Percentiles rank a stretch among this genome's conserved stretches.
These are phyloP conservation scores for Fraxinus sp. DNA, from an alignment of 305 asterid genomes.

Conservation along the genomic window DNA sequence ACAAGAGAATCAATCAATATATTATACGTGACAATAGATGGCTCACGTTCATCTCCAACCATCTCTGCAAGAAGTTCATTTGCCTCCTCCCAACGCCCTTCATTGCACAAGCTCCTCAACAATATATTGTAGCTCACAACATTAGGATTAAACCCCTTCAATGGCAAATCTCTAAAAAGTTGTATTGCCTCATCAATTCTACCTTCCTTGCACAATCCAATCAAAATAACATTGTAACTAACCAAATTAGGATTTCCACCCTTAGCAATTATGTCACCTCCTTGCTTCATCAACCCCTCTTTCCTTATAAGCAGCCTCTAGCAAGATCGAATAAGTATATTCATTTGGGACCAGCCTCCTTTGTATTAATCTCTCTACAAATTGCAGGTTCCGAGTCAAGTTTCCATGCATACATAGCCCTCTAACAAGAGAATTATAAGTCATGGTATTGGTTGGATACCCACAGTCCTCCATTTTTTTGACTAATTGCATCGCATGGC, in stretches of 20 bases:
- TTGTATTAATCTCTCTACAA: slow-evolving; percentile 59
- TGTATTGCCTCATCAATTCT: slow-evolving; percentile 69
- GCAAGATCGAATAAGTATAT: slow-evolving; percentile 74
- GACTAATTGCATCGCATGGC: slow-evolving; percentile 89
- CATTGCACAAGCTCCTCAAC: slow-evolving; percentile 77
- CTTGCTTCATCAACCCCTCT: slow-evolving; percentile 78
- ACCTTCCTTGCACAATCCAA: slow-evolving; percentile 77
- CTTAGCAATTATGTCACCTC: slow-evolving; percentile 53
- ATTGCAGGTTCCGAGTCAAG: slow-evolving; percentile 55
- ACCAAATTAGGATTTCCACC: slow-evolving; percentile 82
- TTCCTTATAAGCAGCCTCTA: slow-evolving; percentile 83
- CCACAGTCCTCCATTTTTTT: slow-evolving; percentile 84
- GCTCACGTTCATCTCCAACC: slow-evolving; percentile 66
- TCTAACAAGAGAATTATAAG: slow-evolving; percentile 70
- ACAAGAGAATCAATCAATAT: slow-evolving; percentile 67
- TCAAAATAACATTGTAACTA: slow-evolving; percentile 73
- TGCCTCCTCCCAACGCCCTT: slow-evolving; percentile 70
- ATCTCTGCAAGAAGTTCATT: slow-evolving; percentile 68
- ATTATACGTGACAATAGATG: slow-evolving; percentile 73
- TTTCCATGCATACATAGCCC: slow-evolving; percentile 81
- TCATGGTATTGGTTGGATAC: slow-evolving; percentile 57
- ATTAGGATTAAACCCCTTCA: slow-evolving; percentile 69
- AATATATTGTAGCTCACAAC: slow-evolving; percentile 82
- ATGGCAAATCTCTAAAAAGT: slow-evolving; percentile 63
- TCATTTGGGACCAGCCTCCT: slow-evolving; percentile 85